These are phyloP conservation scores for Brassica napus DNA, from an alignment of 345 rosid species.

Conservation along the genomic window Da-Ae NC_063444.1:563501-564000, in stretches of 20 bases:
- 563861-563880: conserved; percentile 64
- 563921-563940: conserved; percentile 80
- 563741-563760: conserved; percentile 51
- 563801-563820: conserved; percentile 46
- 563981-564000: conserved; percentile 13
- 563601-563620: conserved; percentile 74
- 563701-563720: conserved; percentile 75
- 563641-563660: conserved; percentile 87
- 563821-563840: conserved; percentile 89
- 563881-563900: conserved; percentile 84
- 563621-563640: conserved; percentile 95
- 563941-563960: conserved; percentile 97
- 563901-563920: conserved; percentile 93
- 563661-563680: conserved; percentile 84
- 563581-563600: neutral
- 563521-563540: neutral
- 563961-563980: conserved; percentile 94
- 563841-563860: conserved; percentile 50
- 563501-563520: neutral
- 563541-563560: neutral
- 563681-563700: conserved; percentile 60
- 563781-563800: conserved; percentile 48
- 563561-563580: neutral
- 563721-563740: conserved; percentile 89
- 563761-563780: conserved; percentile 51